phyloP scores from a whole-genome alignment of 1,139 yeast genomes.

The Pichia sp. region DNA sequence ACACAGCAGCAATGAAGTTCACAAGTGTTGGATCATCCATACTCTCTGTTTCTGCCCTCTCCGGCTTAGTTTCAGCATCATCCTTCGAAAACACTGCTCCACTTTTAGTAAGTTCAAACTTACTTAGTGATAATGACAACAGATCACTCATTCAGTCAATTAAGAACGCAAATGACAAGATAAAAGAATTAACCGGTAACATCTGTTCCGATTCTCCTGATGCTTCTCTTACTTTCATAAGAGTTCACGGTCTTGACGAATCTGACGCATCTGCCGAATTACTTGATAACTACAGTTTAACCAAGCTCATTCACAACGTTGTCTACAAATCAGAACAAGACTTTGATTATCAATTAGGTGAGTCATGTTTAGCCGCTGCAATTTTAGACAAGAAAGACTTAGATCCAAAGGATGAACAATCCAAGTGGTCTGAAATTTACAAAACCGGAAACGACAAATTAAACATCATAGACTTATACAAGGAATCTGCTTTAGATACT shows the following conservation, averaged over 20 bases:
- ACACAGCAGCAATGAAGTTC: slow-evolving; percentile 2
- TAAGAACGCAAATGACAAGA: background rate
- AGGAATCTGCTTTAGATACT: slow-evolving; percentile 10
- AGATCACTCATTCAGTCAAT: slow-evolving; percentile 6
- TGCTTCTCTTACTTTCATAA: slow-evolving; percentile 16
- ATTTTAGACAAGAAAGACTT: slow-evolving; percentile 8
- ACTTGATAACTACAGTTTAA: slow-evolving; percentile 6
- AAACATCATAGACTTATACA: slow-evolving; percentile 17
- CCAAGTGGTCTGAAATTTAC: slow-evolving; percentile 19
- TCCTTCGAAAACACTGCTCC: slow-evolving; percentile 27
- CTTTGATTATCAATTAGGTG: background rate
- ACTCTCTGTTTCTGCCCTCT: slow-evolving; percentile 1
- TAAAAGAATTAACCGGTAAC: slow-evolving; percentile 10
- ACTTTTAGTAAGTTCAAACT: slow-evolving; percentile 20
- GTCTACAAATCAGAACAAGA: slow-evolving; percentile 17
- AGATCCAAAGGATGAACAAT: background rate
- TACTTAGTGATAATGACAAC: background rate
- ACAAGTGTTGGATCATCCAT: background rate
- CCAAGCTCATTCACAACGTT: slow-evolving; percentile 22
- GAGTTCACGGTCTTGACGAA: slow-evolving; percentile 22
- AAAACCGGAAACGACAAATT: slow-evolving; percentile 7
- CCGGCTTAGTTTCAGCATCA: background rate
- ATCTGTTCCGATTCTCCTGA: slow-evolving; percentile 10
- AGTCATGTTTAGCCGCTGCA: slow-evolving; percentile 13
- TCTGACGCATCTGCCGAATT: slow-evolving; percentile 15